Conservation (phyloP, 768 basidiomycete genomes). For the Trametes cinnabarina region DNA sequence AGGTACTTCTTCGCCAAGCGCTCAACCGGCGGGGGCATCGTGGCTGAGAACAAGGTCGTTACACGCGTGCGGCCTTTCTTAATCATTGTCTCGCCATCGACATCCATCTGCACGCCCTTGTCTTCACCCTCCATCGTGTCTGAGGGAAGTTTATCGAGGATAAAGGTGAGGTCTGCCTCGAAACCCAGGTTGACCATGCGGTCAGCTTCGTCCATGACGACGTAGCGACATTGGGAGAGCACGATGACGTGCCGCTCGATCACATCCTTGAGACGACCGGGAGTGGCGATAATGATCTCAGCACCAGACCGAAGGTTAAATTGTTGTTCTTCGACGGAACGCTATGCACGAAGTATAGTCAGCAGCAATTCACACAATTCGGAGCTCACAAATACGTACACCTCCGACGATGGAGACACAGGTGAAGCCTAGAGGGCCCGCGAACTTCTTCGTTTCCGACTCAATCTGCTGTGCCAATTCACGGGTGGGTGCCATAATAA, state of each 20-base stretch:
- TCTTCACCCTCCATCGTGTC: slow-evolving; percentile 89
- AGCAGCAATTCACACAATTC: too few species aligned
- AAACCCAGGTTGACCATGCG: slow-evolving; percentile 99
- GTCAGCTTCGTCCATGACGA: slow-evolving; percentile 99
- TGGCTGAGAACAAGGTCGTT: slow-evolving; percentile 97
- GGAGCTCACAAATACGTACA: too few species aligned
- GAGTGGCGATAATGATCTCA: slow-evolving; percentile 98
- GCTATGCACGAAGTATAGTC: slow-evolving; percentile 39
- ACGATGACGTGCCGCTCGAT: slow-evolving; percentile 95
- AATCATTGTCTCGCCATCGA: slow-evolving; percentile 62
- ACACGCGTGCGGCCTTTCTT: slow-evolving; percentile 82
- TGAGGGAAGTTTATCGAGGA: slow-evolving; percentile 86
- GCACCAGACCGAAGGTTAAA: slow-evolving; percentile 98
- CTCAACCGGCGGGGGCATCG: slow-evolving; percentile 98
- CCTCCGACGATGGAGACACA: slow-evolving; percentile 99
- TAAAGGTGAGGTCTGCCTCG: slow-evolving; percentile 90
- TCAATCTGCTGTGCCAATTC: slow-evolving; percentile 98
- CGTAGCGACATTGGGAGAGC: slow-evolving; percentile 93
- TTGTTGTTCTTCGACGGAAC: slow-evolving; percentile 95
- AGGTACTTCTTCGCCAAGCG: slow-evolving; percentile 93
- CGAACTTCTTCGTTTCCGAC: slow-evolving; percentile 88
- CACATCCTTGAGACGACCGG: slow-evolving; percentile 96
- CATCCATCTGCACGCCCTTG: slow-evolving; percentile 70
- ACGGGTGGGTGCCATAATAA: slow-evolving; percentile 96
- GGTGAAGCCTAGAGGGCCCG: slow-evolving; percentile 81